Evolutionary conservation across 345 rosid species (phyloP), one percentile per base, ranked within the genome.

Genomic region (Orychophragmus violaceus): DNA sequence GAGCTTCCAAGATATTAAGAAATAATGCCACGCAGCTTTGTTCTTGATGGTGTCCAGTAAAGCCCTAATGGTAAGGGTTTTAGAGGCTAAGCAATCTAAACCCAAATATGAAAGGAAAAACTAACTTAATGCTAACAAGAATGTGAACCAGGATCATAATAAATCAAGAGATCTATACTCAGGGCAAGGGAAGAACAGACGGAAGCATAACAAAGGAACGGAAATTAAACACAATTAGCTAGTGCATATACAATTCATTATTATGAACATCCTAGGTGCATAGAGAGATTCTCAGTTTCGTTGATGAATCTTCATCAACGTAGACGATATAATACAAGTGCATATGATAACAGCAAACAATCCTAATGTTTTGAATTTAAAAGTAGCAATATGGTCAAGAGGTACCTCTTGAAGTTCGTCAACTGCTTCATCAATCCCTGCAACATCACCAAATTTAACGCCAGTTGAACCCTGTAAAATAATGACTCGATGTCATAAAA

Each of bases 401-500:
- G 42, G 46, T 78, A 91, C 98, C 96, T 91, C 96, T 76, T 87
- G 98, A 79, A 91, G 98, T 80, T 91, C 98, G 66, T 87, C 96
- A 56, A 91, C 98, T 48, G 98, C 98, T 80, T 91, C 96, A 77
- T 91, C 96, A 79, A 91, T 91, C 73, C 98, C 98, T 9, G 98
- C 98, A 37, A 91, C 92, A 66, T 91, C 98, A 62, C 70, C 54
- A n/a, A 91, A 91, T 68, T 89, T 87, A 61, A 91, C 95, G 58
- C 92, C 98, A 18, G 98, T 91, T 66, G 98, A 89, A 50, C 98
- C 96, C 98, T 91, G 80, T 44, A 70, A 59, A 39, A 77, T 59
- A 45, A 50, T 17, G 10, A 68, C 55, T 60, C 33, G 17, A 44
- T 35, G 28, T 14, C 65, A 68, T 52, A 71, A 77, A 63, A 70